Evolutionary conservation across 2,329 filamentous ascomycete species (phyloP), one percentile per base, ranked within the genome.

Genomic region (Paecilomyces sp.): DNA sequence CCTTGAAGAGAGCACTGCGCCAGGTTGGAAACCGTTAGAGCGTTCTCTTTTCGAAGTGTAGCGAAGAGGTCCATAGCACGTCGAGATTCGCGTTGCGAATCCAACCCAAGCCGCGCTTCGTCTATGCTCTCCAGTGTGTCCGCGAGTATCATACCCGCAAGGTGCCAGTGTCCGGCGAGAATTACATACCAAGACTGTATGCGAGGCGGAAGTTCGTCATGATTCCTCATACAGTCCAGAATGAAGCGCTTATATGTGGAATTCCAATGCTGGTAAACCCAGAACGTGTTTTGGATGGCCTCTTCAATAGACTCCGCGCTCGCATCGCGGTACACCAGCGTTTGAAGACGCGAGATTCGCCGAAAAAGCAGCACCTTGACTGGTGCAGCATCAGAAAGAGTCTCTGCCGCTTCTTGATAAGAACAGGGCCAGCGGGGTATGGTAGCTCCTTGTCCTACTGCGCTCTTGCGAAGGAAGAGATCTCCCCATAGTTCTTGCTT

Each of bases 121-220:
- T 85, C 83, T 25, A 84, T 77, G 30, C 75, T 68, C 55, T 82
- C 79, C 12, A 86, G 72, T 3, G 81, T 67, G 59, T 86, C 83
- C 34, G 82, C 81, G 3, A 86, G 71, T 25, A 85, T 73, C 53
- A 86, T 76, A 0, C 78, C 77, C 1, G 79, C 84, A 2, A 85
- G 78, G 62, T 85, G 81, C 80, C 83, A 86, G 62, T 86, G 84
- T 0, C 80, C 81, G 0, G 79, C 74, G 25, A 86, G 77, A 57
- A 83, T 81, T 12, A 84, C 77, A 61, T 85, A 85, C 84, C 84
- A 86, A 50, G 83, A 83, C 65, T 84, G 83, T 3, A 86, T 78
- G 13, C 80, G 80, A 8, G 79, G 66, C 1, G 83, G 81, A 1
- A 86, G 75, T 0, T 70, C 65, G 34, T 80, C 74, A 60, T 84